A percentile compares a stretch with the other conserved stretches of the same genome.
These are phyloP conservation scores for Serendipita indica DNA, from an alignment of 768 basidiomycete species.

Conservation along the genomic window DNA sequence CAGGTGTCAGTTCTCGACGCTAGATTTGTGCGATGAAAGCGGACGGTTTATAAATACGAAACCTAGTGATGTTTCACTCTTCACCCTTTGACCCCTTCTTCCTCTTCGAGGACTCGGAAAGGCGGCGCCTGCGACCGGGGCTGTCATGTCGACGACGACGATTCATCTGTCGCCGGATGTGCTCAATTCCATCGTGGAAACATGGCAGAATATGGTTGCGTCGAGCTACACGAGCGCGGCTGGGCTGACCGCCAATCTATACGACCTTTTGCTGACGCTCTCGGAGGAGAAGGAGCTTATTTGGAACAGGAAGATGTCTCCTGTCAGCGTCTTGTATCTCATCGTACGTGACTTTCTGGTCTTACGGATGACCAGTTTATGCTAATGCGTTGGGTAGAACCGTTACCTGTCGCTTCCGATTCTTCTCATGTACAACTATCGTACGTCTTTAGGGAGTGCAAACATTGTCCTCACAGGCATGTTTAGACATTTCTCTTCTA, in stretches of 20 bases:
- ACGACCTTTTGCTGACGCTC: neutral
- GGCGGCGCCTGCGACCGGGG: too few relatives aligned
- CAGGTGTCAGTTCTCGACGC: too few relatives aligned
- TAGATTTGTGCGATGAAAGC: too few relatives aligned
- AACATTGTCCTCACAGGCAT: too few relatives aligned
- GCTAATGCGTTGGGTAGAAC: too few relatives aligned
- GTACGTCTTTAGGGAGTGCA: neutral
- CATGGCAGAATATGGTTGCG: neutral
- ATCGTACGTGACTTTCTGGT: neutral
- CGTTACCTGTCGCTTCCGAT: neutral
- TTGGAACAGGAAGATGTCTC: neutral
- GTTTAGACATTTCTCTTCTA: neutral
- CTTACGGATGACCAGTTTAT: too few relatives aligned
- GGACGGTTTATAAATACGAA: too few relatives aligned
- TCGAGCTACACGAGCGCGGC: neutral
- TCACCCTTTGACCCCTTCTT: too few relatives aligned
- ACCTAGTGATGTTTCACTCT: too few relatives aligned
- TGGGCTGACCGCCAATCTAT: neutral
- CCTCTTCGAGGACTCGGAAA: too few relatives aligned
- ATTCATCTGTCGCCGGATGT: neutral
- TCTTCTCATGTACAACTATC: slow-evolving; percentile 3
- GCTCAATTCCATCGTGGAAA: neutral
- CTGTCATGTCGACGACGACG: too few relatives aligned
- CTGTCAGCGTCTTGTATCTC: neutral
- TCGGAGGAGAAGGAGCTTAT: neutral